Evolutionary conservation across 2,329 filamentous ascomycete species (phyloP).

Genomic region (Botrytis medusae): DNA sequence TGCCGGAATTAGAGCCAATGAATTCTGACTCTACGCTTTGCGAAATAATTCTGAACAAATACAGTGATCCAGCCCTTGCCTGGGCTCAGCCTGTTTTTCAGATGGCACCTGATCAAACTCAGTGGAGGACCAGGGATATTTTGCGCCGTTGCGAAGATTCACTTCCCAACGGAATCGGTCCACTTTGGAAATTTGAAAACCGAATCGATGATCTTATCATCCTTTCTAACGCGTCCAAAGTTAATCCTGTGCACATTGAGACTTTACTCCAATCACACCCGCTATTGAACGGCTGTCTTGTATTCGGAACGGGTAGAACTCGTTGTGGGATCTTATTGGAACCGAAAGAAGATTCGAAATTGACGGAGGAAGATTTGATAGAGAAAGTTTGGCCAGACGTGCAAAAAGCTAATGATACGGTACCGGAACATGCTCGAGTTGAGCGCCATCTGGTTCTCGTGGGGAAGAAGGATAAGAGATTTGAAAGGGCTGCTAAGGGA

Average conservation of each 20-base stretch:
- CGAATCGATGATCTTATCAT: conserved; percentile 45
- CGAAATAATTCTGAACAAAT: conserved; percentile 2
- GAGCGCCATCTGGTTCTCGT: conserved; percentile 26
- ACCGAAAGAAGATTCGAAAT: conserved; percentile 9
- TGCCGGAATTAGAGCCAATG: conserved; percentile 28
- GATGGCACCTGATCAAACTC: conserved; percentile 44
- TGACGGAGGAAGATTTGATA: conserved; percentile 21
- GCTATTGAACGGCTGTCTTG: conserved; percentile 37
- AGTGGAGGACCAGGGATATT: conserved; percentile 49
- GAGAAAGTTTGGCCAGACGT: conserved; percentile 27
- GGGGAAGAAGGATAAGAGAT: conserved; percentile 17
- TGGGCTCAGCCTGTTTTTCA: conserved; percentile 42
- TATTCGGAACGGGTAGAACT: conserved; percentile 40
- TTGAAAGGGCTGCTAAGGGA: conserved; percentile 27
- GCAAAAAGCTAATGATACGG: conserved; percentile 24
- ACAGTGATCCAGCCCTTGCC: background rate
- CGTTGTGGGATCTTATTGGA: conserved; percentile 29
- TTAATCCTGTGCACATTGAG: conserved; percentile 47
- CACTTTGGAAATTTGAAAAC: conserved; percentile 41
- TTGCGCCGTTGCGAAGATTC: conserved; percentile 25
- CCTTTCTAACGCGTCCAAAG: conserved; percentile 47
- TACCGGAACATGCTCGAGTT: conserved; percentile 30
- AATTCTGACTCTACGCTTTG: background rate
- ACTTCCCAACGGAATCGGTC: conserved; percentile 23
- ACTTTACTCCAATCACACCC: conserved; percentile 40